Base-by-base conservation (phyloP, 768 basidiomycete genomes). In the Rhodotorula paludigena region DNA sequence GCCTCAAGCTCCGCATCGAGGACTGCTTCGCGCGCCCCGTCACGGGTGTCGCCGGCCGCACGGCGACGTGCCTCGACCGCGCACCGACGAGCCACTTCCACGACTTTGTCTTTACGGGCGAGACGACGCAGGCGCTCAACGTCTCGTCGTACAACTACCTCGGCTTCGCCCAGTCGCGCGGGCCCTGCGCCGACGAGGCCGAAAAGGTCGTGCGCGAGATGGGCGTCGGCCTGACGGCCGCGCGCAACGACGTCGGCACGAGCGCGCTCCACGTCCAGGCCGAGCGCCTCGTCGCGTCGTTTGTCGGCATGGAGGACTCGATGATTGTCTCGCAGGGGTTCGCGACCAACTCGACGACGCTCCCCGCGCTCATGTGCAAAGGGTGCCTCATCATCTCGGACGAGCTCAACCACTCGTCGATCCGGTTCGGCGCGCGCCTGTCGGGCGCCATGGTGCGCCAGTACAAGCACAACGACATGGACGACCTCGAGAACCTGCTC, bases 111-210 rank as follows among this genome's bases (percentile, higher is more conserved):
- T 81, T 87, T 74, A 89, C 90, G 4, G 94, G 92, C 66, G 84
- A 83, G 51, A 78, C 75, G 33, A 92, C 90, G 0, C 89, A 93
- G 59, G 89, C 87, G 0, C 87, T 99, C 74, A 99, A 99, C 78
- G 89, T 98, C 72, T 93, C 92, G 1, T 96, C 92, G 14, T 99
- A 99, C 82, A 99, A 98, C 80, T 99, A 98, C 77, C 90, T 99
- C 74, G 96, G 96, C 7, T 99, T 99, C 76, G 96, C 94, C 0
- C 91, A 94, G 77, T 89, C 88, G 23, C 84, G 85, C 6, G 96
- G 96, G 21, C 89, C 89, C 11, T 96, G 92, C 77, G 90, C 96
- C 14, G 96, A 98, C 76, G 90, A 90, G 10, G 93, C 91, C 14
- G 92, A 93, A 76, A 87, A 89, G 69, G 80, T 83, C 28, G 85